These are phyloP conservation scores for Penicillium sp. DNA, from an alignment of 2,329 filamentous ascomycete species.

Conservation along the genomic window DNA sequence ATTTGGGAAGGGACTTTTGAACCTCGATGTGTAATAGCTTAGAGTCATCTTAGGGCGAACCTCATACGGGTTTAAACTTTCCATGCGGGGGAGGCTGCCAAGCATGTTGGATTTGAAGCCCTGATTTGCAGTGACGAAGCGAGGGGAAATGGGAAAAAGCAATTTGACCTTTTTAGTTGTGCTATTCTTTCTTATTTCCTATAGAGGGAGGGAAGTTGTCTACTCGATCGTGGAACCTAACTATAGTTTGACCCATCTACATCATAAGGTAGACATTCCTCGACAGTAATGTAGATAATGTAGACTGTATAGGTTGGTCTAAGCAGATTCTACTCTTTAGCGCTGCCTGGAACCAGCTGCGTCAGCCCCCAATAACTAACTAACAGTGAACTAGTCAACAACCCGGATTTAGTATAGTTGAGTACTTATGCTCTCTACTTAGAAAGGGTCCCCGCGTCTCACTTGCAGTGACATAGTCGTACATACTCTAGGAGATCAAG, in stretches of 20 bases:
- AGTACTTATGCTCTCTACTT: neutral
- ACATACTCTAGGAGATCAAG: neutral
- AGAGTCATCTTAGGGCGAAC: constrained; percentile 13
- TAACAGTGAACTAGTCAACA: neutral
- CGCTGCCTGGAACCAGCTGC: neutral
- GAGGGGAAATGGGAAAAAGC: constrained; percentile 2
- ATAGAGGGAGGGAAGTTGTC: neutral
- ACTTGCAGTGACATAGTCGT: constrained; percentile 6
- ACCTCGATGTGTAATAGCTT: constrained; percentile 15
- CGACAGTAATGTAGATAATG: neutral
- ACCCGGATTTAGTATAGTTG: neutral
- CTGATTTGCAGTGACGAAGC: constrained; percentile 23
- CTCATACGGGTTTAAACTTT: constrained; percentile 16
- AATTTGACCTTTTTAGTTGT: neutral
- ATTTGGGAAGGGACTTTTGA: constrained; percentile 5
- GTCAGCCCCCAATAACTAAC: neutral
- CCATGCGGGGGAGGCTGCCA: constrained; percentile 25
- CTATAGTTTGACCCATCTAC: neutral
- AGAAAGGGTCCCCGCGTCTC: neutral
- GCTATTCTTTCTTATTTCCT: neutral
- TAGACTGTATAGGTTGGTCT: too few species aligned
- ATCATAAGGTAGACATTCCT: neutral
- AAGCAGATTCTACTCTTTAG: neutral
- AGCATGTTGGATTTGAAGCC: constrained; percentile 19
- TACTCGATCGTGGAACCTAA: neutral